Conservation (phyloP, 176 grass and related monocot species). For the Rhynchospora pubera region DNA sequence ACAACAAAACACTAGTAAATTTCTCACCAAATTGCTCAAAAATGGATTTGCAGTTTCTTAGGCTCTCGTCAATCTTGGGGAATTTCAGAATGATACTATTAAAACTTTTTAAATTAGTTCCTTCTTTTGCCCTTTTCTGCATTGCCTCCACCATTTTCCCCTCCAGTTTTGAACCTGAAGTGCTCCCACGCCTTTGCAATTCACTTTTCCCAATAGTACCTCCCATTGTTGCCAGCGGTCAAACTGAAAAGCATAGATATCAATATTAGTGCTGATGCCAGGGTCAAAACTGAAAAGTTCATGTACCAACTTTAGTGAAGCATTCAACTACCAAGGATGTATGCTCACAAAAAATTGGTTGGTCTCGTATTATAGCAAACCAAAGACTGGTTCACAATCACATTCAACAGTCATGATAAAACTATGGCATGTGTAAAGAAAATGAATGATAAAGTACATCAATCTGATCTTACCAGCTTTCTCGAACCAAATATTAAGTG, state of each 20-base stretch:
- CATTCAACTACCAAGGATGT: background rate
- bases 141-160: conserved; percentile 83
- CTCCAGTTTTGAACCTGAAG: conserved; percentile 53
- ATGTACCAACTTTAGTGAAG: conserved; percentile 24
- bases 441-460: background rate
- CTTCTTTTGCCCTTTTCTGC: conserved; percentile 47
- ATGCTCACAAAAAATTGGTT: background rate
- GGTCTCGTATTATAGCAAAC: background rate
- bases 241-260: conserved; percentile 29
- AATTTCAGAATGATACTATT: conserved; percentile 85
- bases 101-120: conserved; percentile 69
- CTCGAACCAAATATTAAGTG: background rate
- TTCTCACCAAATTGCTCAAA: conserved; percentile 88
- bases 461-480: background rate
- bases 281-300: conserved; percentile 14
- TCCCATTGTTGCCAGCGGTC: conserved; percentile 39
- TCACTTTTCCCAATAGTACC: conserved; percentile 51
- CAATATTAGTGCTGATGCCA: background rate
- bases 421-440: background rate
- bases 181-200: conserved; percentile 10
- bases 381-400: background rate
- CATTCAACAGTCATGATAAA: background rate
- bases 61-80: conserved; percentile 69
- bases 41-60: conserved; percentile 85
- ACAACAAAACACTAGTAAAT: background rate